Conservation (phyloP, 2,329 filamentous ascomycete species). For the Ceratocystiopsis sp. region DNA sequence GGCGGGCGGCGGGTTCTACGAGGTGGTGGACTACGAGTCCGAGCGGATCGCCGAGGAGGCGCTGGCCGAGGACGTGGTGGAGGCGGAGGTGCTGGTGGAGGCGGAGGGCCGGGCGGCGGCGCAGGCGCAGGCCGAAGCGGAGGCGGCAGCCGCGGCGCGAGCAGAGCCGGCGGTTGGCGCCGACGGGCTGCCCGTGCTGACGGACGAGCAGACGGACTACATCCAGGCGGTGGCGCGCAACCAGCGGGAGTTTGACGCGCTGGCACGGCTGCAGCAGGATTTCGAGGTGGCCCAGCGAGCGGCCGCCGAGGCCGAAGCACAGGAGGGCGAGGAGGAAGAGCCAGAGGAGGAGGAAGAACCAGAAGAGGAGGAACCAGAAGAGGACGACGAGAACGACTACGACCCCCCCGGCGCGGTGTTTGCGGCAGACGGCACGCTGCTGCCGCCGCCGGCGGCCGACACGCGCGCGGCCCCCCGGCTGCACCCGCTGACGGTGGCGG, state of each 20-base stretch:
- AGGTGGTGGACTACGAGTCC: slow-evolving; percentile 38
- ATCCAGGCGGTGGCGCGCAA: slow-evolving; percentile 32
- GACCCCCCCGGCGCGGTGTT: not conserved
- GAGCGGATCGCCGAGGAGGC: not conserved
- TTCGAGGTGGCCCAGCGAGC: slow-evolving; percentile 29
- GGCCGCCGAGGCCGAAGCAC: slow-evolving; percentile 17
- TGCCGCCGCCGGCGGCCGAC: too few species aligned
- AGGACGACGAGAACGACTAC: slow-evolving; percentile 12
- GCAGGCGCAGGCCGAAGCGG: not conserved
- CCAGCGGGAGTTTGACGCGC: slow-evolving; percentile 36
- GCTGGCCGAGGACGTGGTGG: too few species aligned
- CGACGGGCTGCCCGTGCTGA: slow-evolving; percentile 12
- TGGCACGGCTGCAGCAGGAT: slow-evolving; percentile 38
- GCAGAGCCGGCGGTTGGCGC: slow-evolving; percentile 10
- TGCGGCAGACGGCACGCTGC: not conserved
- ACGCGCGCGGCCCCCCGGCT: slow-evolving; percentile 21
- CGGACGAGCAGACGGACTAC: slow-evolving; percentile 22
- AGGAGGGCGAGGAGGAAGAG: slow-evolving; percentile 15
- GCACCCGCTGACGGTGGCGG: slow-evolving; percentile 58
- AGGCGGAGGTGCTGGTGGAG: slow-evolving; percentile 28
- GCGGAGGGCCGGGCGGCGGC: not conserved
- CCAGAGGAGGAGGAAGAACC: slow-evolving; percentile 19
- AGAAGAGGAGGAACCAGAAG: slow-evolving; percentile 14
- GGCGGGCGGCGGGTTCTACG: slow-evolving; percentile 36
- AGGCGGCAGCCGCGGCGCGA: too few species aligned